Base-by-base conservation (phyloP, 352 stramenopile species). In the Pythium monospermum region DNA sequence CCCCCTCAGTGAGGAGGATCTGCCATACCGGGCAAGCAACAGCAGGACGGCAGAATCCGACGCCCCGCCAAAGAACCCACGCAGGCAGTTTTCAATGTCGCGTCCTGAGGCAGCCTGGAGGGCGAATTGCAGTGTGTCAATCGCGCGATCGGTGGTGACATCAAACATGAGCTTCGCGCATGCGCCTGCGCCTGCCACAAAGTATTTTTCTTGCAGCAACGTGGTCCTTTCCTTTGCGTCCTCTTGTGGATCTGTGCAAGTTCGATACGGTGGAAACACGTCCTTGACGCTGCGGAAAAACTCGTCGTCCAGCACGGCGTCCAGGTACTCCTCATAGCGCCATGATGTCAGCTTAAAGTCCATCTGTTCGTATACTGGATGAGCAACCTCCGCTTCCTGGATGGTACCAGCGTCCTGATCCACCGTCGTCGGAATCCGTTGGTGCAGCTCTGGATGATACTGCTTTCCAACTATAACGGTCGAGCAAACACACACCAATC, bases 141-240 rank as follows among this genome's bases (percentile, higher is more conserved):
- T 41, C 16, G 49, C 49, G 10, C 6, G 22, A 15, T 36, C 36
- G 21, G 49, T 57, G 26, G 49, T 31, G 27, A 41, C 49, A 19
- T 57, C 49, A 49, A 57, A 49, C 49, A 57, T 57, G 15, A 57
- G 31, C 30, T 39, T 57, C n/a, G n/a, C n/a, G n/a, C n/a, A n/a
- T 22, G 37, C 49, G 21, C 39, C 49, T 49, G 22, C 49, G 30
- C 49, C 49, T 10, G 49, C 27, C 16, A 57, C 39, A 36, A 49
- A 57, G 39, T 57, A 57, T 39, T 57, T 57, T 25, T 5, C 37
- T 41, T 49, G 25, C 25, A 57, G 38, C 40, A 57, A 36, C 31
- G 39, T 40, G 5, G 42, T 42, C 41, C 49, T 12, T 39, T 42
- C 38, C 37, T 37, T 40, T 38, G 13, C 16, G 13, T 48, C 40